Evolutionary conservation across 2,329 filamentous ascomycete genomes (phyloP).

Genomic region (Sphaerulina musiva): DNA sequence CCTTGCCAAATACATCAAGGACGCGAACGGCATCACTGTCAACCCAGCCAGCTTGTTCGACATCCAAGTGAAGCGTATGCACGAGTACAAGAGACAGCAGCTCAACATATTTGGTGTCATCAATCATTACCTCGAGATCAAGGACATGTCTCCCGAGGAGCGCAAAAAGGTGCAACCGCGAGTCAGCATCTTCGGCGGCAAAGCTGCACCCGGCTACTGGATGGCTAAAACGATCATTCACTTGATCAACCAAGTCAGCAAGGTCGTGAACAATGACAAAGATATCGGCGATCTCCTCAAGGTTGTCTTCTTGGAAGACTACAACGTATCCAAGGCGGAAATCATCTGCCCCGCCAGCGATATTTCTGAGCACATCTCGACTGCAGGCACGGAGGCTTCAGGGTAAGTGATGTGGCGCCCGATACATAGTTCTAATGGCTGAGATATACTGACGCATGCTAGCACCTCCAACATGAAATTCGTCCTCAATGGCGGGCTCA

Average conservation of each 20-base stretch:
- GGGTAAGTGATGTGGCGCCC: constrained; percentile 34
- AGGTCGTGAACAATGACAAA: constrained; percentile 83
- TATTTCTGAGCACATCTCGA: constrained; percentile 97
- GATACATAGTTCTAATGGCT: not conserved
- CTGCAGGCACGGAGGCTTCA: constrained; percentile 80
- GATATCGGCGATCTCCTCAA: constrained; percentile 93
- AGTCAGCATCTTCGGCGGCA: constrained; percentile 94
- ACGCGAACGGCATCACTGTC: constrained; percentile 69
- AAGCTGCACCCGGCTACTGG: constrained; percentile 97
- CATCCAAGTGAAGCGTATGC: constrained; percentile 96
- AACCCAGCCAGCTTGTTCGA: constrained; percentile 88
- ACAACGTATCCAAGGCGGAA: constrained; percentile 99
- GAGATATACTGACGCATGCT: constrained; percentile 1
- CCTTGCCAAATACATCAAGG: constrained; percentile 85
- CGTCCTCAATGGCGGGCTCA: constrained; percentile 90
- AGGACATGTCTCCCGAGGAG: constrained; percentile 74
- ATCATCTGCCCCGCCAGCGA: constrained; percentile 92
- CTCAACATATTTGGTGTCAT: constrained; percentile 99
- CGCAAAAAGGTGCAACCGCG: constrained; percentile 79
- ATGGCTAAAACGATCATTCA: constrained; percentile 97
- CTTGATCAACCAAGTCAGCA: constrained; percentile 83
- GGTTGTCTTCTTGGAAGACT: constrained; percentile 95
- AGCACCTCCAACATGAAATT: constrained; percentile 99
- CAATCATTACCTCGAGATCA: constrained; percentile 84
- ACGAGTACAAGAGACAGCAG: constrained; percentile 93